These are phyloP conservation scores for Pichiaceae sp. DNA, from an alignment of 1,139 yeast species.

Conservation along the genomic window DNA sequence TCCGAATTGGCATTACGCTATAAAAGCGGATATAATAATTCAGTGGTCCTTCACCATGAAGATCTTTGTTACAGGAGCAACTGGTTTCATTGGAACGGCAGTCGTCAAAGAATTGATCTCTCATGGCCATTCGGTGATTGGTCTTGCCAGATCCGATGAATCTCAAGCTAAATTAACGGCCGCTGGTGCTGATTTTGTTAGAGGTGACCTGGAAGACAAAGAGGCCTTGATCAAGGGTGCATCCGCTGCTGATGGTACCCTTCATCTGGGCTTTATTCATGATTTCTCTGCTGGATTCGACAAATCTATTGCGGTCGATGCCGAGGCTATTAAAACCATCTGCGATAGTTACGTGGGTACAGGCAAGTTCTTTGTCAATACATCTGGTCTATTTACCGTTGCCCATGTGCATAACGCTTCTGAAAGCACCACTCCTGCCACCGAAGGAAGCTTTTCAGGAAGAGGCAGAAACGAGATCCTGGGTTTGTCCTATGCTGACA, in stretches of 20 bases:
- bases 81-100: constrained; percentile 14
- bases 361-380: constrained; percentile 1
- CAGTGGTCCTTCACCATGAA: too few species aligned
- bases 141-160: constrained; percentile 28
- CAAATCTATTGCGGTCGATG: neutral
- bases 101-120: constrained; percentile 22
- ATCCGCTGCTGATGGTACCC: neutral
- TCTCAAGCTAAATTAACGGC: neutral
- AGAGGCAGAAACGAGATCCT: neutral
- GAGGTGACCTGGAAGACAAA: neutral
- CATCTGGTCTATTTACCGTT: neutral
- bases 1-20: too few species aligned
- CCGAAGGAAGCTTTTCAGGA: neutral
- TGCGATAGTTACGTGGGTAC: neutral
- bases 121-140: constrained; percentile 26
- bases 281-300: neutral
- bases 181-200: constrained; percentile 1
- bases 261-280: constrained; percentile 1
- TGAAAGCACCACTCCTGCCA: neutral
- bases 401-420: neutral
- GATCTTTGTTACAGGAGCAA: constrained; percentile 14
- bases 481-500: neutral
- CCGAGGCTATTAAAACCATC: neutral
- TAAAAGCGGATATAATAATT: too few species aligned
- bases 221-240: constrained; percentile 1